Conservation (phyloP, 2,329 filamentous ascomycete genomes). For the Cytospora piceae region DNA sequence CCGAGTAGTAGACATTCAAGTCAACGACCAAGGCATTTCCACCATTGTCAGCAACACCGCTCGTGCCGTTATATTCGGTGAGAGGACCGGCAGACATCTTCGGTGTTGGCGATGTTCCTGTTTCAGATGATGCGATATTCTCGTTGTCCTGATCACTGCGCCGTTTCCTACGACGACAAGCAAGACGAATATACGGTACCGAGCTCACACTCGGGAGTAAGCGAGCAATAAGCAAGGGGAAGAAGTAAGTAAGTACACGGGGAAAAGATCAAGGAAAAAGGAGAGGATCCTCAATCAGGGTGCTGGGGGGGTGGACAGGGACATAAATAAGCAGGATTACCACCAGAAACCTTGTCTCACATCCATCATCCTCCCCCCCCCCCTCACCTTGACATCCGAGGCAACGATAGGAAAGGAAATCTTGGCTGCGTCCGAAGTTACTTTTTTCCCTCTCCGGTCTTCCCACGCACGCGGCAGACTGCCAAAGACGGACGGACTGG, state of each 20-base stretch:
- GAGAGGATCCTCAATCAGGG: background rate
- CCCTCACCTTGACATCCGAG: background rate
- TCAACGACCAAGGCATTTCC: slow-evolving; percentile 65
- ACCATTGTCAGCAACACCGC: slow-evolving; percentile 49
- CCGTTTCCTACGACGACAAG: background rate
- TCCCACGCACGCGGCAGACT: background rate
- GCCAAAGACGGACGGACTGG: background rate
- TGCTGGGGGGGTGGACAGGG: background rate
- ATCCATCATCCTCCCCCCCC: no score
- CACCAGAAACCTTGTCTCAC: background rate
- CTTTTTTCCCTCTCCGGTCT: background rate
- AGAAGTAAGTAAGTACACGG: background rate
- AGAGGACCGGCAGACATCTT: slow-evolving; percentile 42
- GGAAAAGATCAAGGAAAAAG: background rate
- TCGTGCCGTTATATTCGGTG: slow-evolving; percentile 55
- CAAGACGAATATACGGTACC: background rate
- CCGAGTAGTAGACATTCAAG: slow-evolving; percentile 84
- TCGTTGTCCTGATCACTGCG: background rate
- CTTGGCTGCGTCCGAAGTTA: slow-evolving; percentile 5
- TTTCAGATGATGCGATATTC: background rate
- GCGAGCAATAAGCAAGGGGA: background rate
- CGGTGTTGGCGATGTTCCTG: background rate
- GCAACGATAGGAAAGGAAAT: background rate
- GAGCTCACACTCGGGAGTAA: background rate
- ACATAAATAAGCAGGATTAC: slow-evolving; percentile 1